A percentile compares a stretch with the other conserved stretches of the same genome.
Conservation (phyloP, 2,329 filamentous ascomycete genomes). For the Elsinoe australis region DNA sequence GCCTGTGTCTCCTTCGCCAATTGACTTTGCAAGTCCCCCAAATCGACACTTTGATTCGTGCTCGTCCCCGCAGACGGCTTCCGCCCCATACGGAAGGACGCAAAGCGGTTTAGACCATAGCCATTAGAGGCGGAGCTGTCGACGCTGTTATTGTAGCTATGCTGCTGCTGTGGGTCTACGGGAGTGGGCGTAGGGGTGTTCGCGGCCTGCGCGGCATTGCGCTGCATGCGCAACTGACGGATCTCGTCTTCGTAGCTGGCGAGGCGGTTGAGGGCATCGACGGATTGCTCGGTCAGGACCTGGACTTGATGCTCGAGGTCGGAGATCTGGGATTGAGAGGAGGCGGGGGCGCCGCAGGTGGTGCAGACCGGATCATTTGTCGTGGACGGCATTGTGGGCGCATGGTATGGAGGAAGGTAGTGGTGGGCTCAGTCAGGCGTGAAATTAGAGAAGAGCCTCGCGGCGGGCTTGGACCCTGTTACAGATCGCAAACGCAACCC, state of each 20-base stretch:
- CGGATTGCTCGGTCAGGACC: conserved; percentile 31
- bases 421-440: no score
- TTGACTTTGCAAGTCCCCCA: conserved; percentile 47
- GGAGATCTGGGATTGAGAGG: conserved; percentile 18
- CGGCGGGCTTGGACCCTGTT: conserved; percentile 12
- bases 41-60: conserved; percentile 20
- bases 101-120: conserved; percentile 28
- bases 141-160: conserved; percentile 19
- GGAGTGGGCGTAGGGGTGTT: conserved; percentile 24
- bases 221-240: conserved; percentile 46
- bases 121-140: conserved; percentile 20
- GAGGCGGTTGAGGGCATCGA: conserved; percentile 41
- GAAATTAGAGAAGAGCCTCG: background rate
- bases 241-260: conserved; percentile 78
- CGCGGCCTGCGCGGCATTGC: conserved; percentile 22
- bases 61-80: conserved; percentile 26
- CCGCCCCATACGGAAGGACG: conserved; percentile 16
- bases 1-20: conserved; percentile 58
- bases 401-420: background rate
- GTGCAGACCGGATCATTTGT: conserved; percentile 12
- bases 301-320: conserved; percentile 24
- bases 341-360: conserved; percentile 7
- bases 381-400: background rate
- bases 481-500: background rate
- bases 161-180: conserved; percentile 20